Percentiles rank a stretch among this genome's conserved stretches.
Conservation (phyloP, 169 alveolate species). For the Amoebophrya sp. region DNA sequence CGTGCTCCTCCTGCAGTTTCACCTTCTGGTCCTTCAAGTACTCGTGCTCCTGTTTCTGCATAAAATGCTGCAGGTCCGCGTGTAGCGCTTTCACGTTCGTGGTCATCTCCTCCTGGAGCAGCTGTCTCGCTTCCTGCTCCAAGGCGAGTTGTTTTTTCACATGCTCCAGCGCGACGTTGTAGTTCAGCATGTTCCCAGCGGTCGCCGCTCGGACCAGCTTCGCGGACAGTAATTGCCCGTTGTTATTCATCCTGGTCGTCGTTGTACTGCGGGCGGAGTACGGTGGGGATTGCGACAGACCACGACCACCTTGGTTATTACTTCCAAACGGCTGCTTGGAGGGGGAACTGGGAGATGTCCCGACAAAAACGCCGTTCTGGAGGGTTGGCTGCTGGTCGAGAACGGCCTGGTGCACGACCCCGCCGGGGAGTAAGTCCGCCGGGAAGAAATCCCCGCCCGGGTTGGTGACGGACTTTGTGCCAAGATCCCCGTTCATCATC, state of each 20-base stretch:
- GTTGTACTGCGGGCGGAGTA: too few relatives aligned
- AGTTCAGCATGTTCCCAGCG: neutral
- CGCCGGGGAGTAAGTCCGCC: neutral
- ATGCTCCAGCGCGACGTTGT: constrained; percentile 2
- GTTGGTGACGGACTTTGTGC: too few relatives aligned
- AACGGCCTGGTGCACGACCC: neutral
- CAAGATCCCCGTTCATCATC: neutral
- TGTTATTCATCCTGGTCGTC: too few relatives aligned
- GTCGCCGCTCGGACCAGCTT: neutral
- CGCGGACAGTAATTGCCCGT: neutral
- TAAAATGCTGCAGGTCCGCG: neutral
- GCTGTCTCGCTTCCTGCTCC: neutral
- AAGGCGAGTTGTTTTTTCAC: neutral
- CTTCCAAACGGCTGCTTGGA: too few relatives aligned
- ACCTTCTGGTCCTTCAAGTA: neutral
- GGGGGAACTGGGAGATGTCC: neutral
- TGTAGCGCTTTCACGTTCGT: neutral
- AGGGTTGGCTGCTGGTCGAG: neutral
- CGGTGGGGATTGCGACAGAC: too few relatives aligned
- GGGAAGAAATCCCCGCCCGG: neutral
- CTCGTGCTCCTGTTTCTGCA: neutral
- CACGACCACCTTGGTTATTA: too few relatives aligned
- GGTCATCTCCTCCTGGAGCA: constrained; percentile 16
- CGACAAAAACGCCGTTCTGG: neutral
- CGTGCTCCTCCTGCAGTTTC: constrained; percentile 5